phyloP scores from a whole-genome alignment of 306 rosid genomes.

The Dryas alaskensis region DNA sequence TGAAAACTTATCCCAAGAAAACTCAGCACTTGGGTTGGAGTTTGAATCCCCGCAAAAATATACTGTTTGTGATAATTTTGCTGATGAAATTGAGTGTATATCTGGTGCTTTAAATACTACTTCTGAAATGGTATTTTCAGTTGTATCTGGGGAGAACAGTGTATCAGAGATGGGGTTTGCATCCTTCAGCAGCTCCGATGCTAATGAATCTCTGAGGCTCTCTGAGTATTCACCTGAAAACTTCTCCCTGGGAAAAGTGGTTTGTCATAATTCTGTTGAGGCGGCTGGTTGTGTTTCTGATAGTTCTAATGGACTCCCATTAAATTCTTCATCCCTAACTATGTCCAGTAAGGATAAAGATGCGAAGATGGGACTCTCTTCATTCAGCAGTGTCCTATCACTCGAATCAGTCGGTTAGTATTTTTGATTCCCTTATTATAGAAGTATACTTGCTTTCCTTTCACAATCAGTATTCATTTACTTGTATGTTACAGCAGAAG shows the following conservation, averaged over 20 bases:
- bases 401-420: slow-evolving; percentile 51
- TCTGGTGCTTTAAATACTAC: slow-evolving; percentile 20
- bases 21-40: slow-evolving; percentile 13
- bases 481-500: slow-evolving; percentile 27
- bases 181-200: slow-evolving; percentile 26
- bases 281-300: slow-evolving; percentile 26
- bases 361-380: slow-evolving; percentile 26
- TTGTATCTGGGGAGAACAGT: slow-evolving; percentile 31
- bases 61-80: slow-evolving; percentile 16
- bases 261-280: slow-evolving; percentile 30
- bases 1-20: slow-evolving; percentile 14
- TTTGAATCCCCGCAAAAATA: slow-evolving; percentile 4
- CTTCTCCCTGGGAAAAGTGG: slow-evolving; percentile 11
- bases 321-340: slow-evolving; percentile 23
- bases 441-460: slow-evolving; percentile 12
- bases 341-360: slow-evolving; percentile 29
- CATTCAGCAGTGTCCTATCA: slow-evolving; percentile 31
- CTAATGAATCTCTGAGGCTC: slow-evolving; percentile 16
- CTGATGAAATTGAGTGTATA: slow-evolving; percentile 14
- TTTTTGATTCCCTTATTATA: background rate
- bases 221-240: slow-evolving; percentile 26
- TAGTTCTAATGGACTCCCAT: slow-evolving; percentile 16
- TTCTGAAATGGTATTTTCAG: slow-evolving; percentile 16
- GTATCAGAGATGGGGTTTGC: slow-evolving; percentile 15
- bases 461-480: slow-evolving; percentile 16